Evolutionary conservation across 345 rosid species (phyloP).

Genomic region (Odontarrhena argentea): DNA sequence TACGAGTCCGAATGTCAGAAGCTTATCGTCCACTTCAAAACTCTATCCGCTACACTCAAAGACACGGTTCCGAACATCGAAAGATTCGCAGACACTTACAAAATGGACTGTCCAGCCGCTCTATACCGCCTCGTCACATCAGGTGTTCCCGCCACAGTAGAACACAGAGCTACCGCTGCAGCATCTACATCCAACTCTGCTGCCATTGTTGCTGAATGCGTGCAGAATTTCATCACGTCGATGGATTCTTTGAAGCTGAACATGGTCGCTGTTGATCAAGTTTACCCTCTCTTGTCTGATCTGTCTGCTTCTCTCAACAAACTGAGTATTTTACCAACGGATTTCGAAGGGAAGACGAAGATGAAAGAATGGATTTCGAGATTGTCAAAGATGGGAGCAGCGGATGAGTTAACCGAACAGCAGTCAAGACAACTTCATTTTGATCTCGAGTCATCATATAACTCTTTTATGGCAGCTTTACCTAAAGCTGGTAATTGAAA

Average conservation of each 20-base stretch:
- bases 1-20: constrained; percentile 87
- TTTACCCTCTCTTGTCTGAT: constrained; percentile 80
- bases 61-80: constrained; percentile 82
- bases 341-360: constrained; percentile 91
- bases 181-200: constrained; percentile 68
- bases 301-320: constrained; percentile 71
- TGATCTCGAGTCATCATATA: constrained; percentile 88
- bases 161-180: constrained; percentile 68
- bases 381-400: constrained; percentile 93
- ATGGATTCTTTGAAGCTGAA: constrained; percentile 89
- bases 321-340: constrained; percentile 65
- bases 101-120: constrained; percentile 93
- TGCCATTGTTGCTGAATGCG: constrained; percentile 81
- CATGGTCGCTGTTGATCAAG: constrained; percentile 95
- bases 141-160: constrained; percentile 96
- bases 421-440: constrained; percentile 93
- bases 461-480: constrained; percentile 95
- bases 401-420: constrained; percentile 88
- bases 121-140: constrained; percentile 81
- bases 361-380: constrained; percentile 87
- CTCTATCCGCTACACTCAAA: constrained; percentile 69
- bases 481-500: constrained; percentile 73
- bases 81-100: constrained; percentile 86
- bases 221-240: constrained; percentile 86
- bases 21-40: constrained; percentile 88